Base-by-base conservation (phyloP, 2,329 filamentous ascomycete genomes). In the Zymoseptoria tritici region DNA sequence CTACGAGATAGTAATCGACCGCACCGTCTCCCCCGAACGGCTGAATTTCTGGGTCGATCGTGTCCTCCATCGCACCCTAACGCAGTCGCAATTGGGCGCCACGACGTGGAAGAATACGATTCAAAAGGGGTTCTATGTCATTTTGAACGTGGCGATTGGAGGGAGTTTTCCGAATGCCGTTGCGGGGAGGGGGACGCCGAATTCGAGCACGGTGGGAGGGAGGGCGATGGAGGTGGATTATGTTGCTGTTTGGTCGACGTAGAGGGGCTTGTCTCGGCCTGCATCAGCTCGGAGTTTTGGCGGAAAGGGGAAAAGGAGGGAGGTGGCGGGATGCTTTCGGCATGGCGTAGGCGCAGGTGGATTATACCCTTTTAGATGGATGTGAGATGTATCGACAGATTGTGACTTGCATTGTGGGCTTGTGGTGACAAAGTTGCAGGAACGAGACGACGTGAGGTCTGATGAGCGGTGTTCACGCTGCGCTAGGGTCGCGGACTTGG, bases 71-170 rank as follows among this genome's bases (percentile, higher is more conserved):
- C 60, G 62, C 52, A 63, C 64, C 24, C 62, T 72, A 36, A 64
- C 61, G 3, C 56, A 61, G 49, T 62, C 60, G n/a, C 56, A 64
- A 42, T 53, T 72, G 31, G 61, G 64, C n/a, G 60, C 64, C n/a
- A 58, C 62, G 21, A 62, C 64, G 11, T 72, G 68, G 68, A 57
- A 59, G 20, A 49, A 67, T 50, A 64, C 66, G 16, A 63, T 69
- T n/a, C 64, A 69, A 49, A 60, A 67, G 20, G 66, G 67, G 4
- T 65, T 64, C 52, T 71, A 66, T 57, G 52, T 72, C 19, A 61
- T 72, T 6, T 49, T 72, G 42, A 70, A 72, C 50, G 56, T 72
- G 9, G 70, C 70, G 6, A 69, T 72, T 46, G 70, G 70, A 4
- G 70, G 70, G 9, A 53, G 63, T 2, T 72, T 69, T 59, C 70